A percentile compares a stretch with the other conserved stretches of the same genome.
Conservation (phyloP, 164 flowering plant species). For the Nymphaea colorata region DNA sequence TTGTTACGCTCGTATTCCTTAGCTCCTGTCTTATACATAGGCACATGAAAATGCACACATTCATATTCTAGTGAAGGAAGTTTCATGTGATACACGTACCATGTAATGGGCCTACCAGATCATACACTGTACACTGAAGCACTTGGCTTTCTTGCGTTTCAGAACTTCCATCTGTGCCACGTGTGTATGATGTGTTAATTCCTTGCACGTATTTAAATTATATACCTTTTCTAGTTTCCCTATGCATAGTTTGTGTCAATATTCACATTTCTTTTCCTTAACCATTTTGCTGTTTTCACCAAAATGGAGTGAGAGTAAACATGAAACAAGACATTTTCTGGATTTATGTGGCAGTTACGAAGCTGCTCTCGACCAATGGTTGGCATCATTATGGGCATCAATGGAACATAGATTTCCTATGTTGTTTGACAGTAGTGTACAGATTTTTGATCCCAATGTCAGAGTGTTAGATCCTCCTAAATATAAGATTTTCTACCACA, state of each 20-base stretch:
- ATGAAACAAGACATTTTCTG: neutral
- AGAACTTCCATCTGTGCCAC: too few relatives aligned
- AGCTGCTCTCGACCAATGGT: constrained; percentile 96
- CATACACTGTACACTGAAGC: too few relatives aligned
- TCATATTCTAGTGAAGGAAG: too few relatives aligned
- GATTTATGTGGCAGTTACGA: constrained; percentile 51
- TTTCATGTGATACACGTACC: too few relatives aligned
- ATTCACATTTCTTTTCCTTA: neutral
- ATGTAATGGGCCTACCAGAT: too few relatives aligned
- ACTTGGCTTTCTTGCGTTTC: too few relatives aligned
- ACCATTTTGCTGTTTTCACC: neutral
- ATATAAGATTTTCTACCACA: constrained; percentile 48
- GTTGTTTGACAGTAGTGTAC: constrained; percentile 44
- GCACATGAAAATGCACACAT: too few relatives aligned
- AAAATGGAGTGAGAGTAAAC: neutral
- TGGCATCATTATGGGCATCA: constrained; percentile 65
- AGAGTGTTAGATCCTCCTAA: constrained; percentile 52
- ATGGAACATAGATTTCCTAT: constrained; percentile 38
- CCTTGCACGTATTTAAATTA: neutral
- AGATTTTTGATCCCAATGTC: constrained; percentile 20
- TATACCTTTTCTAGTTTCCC: neutral
- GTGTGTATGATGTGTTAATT: too few relatives aligned
- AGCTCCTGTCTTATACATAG: too few relatives aligned
- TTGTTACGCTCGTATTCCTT: too few relatives aligned
- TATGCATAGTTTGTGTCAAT: neutral